Evolutionary conservation across 495 filamentous ascomycete species (phyloP).

Genomic region (Penicillium herquei): DNA sequence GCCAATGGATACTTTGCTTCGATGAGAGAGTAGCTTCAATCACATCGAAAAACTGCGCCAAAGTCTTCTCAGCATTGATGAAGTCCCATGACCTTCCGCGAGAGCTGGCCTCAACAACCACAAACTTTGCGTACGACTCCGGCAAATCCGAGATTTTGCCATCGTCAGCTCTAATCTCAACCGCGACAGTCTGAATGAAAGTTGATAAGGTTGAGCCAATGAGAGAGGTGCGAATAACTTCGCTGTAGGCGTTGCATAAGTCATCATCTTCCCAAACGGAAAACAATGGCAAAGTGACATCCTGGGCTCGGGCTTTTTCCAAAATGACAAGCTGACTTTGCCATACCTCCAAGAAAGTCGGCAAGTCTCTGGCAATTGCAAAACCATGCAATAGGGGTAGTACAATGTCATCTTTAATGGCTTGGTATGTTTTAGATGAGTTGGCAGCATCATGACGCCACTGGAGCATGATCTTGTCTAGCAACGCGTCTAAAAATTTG

Average conservation of each 20-base stretch:
- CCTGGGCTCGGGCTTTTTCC: constrained; percentile 37
- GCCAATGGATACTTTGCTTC: constrained; percentile 41
- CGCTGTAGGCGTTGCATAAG: constrained; percentile 44
- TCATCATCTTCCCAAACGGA: constrained; percentile 62
- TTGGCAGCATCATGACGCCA: constrained; percentile 26
- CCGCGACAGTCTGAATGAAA: constrained; percentile 34
- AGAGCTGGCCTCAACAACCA: constrained; percentile 39
- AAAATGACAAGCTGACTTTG: constrained; percentile 52
- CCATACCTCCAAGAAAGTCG: constrained; percentile 68
- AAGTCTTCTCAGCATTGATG: constrained; percentile 22
- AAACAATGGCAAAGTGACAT: constrained; percentile 28
- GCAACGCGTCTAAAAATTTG: constrained; percentile 41
- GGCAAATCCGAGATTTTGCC: constrained; percentile 30
- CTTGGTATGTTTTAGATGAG: constrained; percentile 20
- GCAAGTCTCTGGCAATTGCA: constrained; percentile 61
- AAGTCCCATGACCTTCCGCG: constrained; percentile 26
- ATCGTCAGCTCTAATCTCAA: constrained; percentile 26
- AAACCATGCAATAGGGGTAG: constrained; percentile 62
- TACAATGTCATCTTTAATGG: constrained; percentile 44
- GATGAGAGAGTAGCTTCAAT: constrained; percentile 32
- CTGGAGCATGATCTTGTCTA: constrained; percentile 39
- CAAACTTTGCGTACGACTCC: constrained; percentile 36
- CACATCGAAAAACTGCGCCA: constrained; percentile 28
- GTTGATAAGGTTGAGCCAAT: constrained; percentile 28
- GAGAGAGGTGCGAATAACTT: constrained; percentile 37